Conservation (phyloP, 78 protist species). For the Dictyostelium brefeldianum region DNA sequence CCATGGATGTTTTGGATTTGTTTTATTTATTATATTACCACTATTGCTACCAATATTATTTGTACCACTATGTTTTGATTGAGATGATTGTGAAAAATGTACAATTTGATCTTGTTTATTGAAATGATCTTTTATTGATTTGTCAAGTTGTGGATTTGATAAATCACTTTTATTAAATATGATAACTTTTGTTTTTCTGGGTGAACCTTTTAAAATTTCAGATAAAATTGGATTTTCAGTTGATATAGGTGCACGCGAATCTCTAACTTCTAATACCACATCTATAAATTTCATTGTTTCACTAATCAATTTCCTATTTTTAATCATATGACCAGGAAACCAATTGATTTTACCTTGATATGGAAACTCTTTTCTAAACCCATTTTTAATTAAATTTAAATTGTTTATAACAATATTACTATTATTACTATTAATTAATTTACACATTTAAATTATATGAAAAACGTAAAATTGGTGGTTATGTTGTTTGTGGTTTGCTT, state of each 20-base stretch:
- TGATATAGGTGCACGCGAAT: conserved; percentile 77
- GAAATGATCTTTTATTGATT: background rate
- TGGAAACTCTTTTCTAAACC: conserved; percentile 10
- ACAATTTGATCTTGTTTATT: background rate
- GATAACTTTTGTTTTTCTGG: conserved; percentile 35
- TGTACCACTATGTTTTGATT: background rate
- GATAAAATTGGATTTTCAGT: conserved; percentile 53
- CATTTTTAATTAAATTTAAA: too few species aligned
- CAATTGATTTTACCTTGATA: conserved; percentile 72
- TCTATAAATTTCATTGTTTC: conserved; percentile 56
- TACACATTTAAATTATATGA: too few species aligned
- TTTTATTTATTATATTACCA: background rate
- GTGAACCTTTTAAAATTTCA: conserved; percentile 20
- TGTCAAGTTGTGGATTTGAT: conserved; percentile 15
- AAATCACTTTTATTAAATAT: conserved; percentile 75
- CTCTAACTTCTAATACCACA: conserved; percentile 75
- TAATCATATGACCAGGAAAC: conserved; percentile 87
- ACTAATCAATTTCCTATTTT: conserved; percentile 29
- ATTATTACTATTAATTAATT: background rate
- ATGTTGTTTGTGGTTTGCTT: too few species aligned
- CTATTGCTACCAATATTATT: background rate
- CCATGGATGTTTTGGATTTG: conserved; percentile 58
- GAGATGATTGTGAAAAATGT: conserved; percentile 1
- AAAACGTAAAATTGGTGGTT: too few species aligned
- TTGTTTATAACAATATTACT: background rate